These are phyloP conservation scores for Sphagnum fallax DNA, from an alignment of 228 moss, liverwort and hornwort species.

Conservation along the genomic window DNA sequence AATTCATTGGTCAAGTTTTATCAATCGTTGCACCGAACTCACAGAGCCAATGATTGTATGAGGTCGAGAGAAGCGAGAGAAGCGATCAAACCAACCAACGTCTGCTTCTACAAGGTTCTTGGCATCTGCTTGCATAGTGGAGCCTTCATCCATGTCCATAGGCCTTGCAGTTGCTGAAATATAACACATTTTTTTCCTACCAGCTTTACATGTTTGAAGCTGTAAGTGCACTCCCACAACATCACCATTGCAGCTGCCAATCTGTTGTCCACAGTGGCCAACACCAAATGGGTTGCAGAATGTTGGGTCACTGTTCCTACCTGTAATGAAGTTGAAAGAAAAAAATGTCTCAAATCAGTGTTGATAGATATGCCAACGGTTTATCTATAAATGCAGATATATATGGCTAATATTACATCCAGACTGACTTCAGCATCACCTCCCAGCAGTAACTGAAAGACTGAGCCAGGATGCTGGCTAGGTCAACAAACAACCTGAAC, in stretches of 20 bases:
- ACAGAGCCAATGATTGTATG: constrained; percentile 82
- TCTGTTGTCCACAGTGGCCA: background rate
- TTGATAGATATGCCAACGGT: too few relatives aligned
- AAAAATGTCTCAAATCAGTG: too few relatives aligned
- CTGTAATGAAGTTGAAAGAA: too few relatives aligned
- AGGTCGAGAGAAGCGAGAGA: constrained; percentile 77
- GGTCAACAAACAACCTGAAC: too few relatives aligned
- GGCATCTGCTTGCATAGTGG: constrained; percentile 18
- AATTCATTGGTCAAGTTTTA: too few relatives aligned
- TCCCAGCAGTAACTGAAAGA: too few relatives aligned
- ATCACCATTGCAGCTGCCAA: background rate
- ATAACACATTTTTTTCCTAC: background rate
- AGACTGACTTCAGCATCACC: too few relatives aligned
- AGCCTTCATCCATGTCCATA: constrained; percentile 35
- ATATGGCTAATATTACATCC: too few relatives aligned
- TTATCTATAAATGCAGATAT: too few relatives aligned
- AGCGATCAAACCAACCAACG: constrained; percentile 53
- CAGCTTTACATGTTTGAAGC: background rate
- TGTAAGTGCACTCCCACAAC: background rate
- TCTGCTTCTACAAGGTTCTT: constrained; percentile 30
- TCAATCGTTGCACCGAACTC: constrained; percentile 7
- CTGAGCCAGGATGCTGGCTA: too few relatives aligned
- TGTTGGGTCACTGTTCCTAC: too few relatives aligned
- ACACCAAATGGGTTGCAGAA: background rate
- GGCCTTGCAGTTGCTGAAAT: constrained; percentile 49